Evolutionary conservation across 1,284 basidiomycete species (phyloP).

Genomic region (Apiotrichum gamsii): DNA sequence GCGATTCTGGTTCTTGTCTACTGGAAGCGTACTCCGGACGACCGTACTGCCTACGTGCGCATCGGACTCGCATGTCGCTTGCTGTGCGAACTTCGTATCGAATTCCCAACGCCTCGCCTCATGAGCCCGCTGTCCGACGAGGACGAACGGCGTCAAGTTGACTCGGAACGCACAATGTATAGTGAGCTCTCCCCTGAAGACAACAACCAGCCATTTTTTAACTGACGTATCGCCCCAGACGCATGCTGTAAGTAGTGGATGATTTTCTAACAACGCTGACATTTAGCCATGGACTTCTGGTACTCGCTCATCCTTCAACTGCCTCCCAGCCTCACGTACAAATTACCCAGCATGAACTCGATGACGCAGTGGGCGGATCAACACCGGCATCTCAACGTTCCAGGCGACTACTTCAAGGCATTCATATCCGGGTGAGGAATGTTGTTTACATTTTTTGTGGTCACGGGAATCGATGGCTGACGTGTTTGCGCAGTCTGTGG

Average conservation of each 20-base stretch:
- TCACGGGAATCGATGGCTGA: too few species aligned
- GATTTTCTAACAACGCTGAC: too few species aligned
- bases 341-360: background rate
- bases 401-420: conserved; percentile 3
- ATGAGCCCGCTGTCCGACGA: background rate
- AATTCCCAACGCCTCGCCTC: background rate
- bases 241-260: too few species aligned
- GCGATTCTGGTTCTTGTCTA: conserved; percentile 13
- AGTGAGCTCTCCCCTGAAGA: too few species aligned
- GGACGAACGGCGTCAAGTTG: background rate
- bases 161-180: background rate
- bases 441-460: too few species aligned
- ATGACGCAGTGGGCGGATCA: background rate
- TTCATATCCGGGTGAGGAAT: background rate
- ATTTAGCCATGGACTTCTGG: background rate
- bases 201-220: too few species aligned
- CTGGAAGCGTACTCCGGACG: conserved; percentile 14
- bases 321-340: background rate
- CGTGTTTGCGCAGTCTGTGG: conserved; percentile 12
- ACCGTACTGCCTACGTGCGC: conserved; percentile 17
- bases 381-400: background rate
- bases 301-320: conserved; percentile 1
- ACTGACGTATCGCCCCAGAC: too few species aligned
- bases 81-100: conserved; percentile 17
- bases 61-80: conserved; percentile 22